Conservation (phyloP, 2,329 filamentous ascomycete species). For the Cadophora sp. region DNA sequence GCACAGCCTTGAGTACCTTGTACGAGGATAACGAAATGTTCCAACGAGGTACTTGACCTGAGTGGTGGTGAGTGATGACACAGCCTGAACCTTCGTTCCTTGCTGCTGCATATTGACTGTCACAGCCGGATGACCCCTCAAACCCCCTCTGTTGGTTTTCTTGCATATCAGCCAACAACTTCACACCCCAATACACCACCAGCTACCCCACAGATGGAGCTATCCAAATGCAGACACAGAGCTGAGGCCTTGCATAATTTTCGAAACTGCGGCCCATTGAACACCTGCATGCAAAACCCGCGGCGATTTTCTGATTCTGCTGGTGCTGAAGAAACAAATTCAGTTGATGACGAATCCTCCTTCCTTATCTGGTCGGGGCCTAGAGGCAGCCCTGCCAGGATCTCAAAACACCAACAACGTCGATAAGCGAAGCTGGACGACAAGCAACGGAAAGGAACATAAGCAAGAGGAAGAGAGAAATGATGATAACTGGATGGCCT, state of each 20-base stretch:
- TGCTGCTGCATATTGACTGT: background rate
- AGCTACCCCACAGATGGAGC: background rate
- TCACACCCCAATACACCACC: slow-evolving; percentile 8
- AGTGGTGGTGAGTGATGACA: background rate
- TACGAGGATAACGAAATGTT: background rate
- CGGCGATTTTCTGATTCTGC: background rate
- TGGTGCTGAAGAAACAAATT: background rate
- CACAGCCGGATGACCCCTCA: background rate
- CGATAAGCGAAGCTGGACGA: background rate
- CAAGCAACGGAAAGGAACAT: background rate
- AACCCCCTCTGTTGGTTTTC: slow-evolving; percentile 1
- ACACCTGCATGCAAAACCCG: background rate
- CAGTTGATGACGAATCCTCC: background rate
- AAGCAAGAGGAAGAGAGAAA: background rate
- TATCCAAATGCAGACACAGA: background rate
- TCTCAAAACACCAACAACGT: slow-evolving; percentile 1
- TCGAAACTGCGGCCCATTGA: background rate
- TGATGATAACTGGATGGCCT: background rate
- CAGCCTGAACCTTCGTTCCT: background rate
- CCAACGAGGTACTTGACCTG: background rate
- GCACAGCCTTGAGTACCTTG: slow-evolving; percentile 16
- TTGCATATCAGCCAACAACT: background rate
- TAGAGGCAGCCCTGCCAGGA: background rate
- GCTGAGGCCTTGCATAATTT: background rate
- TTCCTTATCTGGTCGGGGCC: background rate